Evolutionary conservation across 2,329 filamentous ascomycete species (phyloP).

Genomic region (Fusarium sp.): DNA sequence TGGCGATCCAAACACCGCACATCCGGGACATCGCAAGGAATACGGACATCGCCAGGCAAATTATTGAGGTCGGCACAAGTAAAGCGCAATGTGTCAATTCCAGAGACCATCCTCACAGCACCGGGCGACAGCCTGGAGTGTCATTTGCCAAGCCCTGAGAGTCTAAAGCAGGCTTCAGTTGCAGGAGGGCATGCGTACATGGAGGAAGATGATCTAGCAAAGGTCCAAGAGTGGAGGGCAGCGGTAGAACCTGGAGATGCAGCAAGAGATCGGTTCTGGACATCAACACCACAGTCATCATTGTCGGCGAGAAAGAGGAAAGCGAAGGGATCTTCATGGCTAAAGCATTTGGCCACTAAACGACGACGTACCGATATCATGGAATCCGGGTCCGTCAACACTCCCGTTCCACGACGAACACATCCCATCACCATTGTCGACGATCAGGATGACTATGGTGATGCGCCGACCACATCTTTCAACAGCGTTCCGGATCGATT

Average conservation of each 20-base stretch:
- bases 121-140: constrained; percentile 45
- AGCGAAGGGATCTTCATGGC: constrained; percentile 45
- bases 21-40: constrained; percentile 6
- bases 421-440: neutral
- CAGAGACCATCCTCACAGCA: constrained; percentile 21
- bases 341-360: constrained; percentile 46
- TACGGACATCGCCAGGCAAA: constrained; percentile 32
- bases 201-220: constrained; percentile 45
- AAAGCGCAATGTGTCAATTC: constrained; percentile 28
- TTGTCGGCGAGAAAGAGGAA: constrained; percentile 40
- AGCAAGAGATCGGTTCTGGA: constrained; percentile 37
- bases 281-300: constrained; percentile 26
- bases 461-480: constrained; percentile 29
- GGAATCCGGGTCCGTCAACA: constrained; percentile 36
- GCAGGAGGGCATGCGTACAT: constrained; percentile 44
- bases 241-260: constrained; percentile 26
- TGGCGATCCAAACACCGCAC: constrained; percentile 47
- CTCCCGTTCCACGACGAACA: constrained; percentile 25
- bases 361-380: constrained; percentile 38
- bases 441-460: neutral
- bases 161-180: constrained; percentile 48
- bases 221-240: constrained; percentile 48
- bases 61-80: constrained; percentile 21
- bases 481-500: constrained; percentile 31
- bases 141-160: constrained; percentile 54